Percentiles rank a stretch among this genome's conserved stretches.
phyloP scores from a whole-genome alignment of 2,329 filamentous ascomycete genomes.

The Penicillium capsulatum region DNA sequence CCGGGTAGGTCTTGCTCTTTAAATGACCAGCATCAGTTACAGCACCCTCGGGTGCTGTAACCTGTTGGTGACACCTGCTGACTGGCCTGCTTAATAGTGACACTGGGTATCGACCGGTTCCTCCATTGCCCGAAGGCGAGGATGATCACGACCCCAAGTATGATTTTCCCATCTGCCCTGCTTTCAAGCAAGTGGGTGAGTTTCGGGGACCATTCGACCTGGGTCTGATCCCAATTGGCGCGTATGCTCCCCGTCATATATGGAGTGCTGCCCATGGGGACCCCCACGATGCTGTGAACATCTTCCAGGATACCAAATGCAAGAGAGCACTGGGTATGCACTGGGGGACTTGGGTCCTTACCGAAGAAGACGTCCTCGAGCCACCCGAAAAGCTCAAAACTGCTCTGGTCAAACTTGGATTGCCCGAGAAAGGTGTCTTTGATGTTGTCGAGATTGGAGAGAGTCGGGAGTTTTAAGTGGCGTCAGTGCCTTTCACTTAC shows the following conservation, averaged over 20 bases:
- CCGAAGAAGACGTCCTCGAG: constrained; percentile 78
- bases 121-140: constrained; percentile 54
- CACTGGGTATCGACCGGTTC: constrained; percentile 82
- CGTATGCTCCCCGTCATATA: constrained; percentile 62
- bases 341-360: constrained; percentile 86
- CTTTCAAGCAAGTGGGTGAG: constrained; percentile 77
- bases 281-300: constrained; percentile 81
- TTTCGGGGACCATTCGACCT: constrained; percentile 83
- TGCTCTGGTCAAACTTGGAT: constrained; percentile 63
- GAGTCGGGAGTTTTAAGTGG: constrained; percentile 64
- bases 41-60: too few relatives aligned
- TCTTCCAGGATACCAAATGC: constrained; percentile 80
- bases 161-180: constrained; percentile 69
- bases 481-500: too few relatives aligned
- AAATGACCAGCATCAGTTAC: too few relatives aligned
- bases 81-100: constrained; percentile 55
- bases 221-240: constrained; percentile 88
- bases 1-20: constrained; percentile 45
- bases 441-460: constrained; percentile 82
- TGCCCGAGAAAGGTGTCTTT: constrained; percentile 70
- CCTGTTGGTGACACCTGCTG: background rate
- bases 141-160: constrained; percentile 71
- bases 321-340: constrained; percentile 78
- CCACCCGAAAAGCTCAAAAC: constrained; percentile 69
- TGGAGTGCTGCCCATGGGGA: constrained; percentile 83